A percentile compares a stretch with the other conserved stretches of the same genome.
Conservation (phyloP, 179 eudicot genomes). For the Amaranthus tricolor region DNA sequence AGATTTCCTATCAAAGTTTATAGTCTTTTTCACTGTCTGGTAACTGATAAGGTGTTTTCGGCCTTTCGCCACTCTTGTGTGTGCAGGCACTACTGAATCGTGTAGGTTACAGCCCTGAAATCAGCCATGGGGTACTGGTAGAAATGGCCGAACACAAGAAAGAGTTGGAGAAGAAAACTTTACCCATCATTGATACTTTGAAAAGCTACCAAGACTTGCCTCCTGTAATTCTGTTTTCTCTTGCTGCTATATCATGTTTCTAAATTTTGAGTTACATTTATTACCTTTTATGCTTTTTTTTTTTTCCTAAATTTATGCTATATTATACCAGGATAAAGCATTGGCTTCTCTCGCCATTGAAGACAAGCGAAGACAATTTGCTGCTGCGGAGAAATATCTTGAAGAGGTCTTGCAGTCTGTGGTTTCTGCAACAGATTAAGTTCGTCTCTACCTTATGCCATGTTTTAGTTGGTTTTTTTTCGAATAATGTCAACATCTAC, state of each 20-base stretch:
- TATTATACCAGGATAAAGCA: conserved; percentile 68
- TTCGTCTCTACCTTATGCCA: not conserved
- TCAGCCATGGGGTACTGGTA: conserved; percentile 85
- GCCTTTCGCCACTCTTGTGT: not conserved
- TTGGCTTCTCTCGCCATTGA: conserved; percentile 92
- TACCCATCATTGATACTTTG: conserved; percentile 87
- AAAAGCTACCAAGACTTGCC: conserved; percentile 98
- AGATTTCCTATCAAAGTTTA: not conserved
- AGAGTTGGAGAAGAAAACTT: conserved; percentile 88
- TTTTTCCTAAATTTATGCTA: not conserved
- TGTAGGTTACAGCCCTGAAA: conserved; percentile 86
- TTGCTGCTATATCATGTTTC: not conserved
- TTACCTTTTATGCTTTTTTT: not conserved
- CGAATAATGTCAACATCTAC: not conserved
- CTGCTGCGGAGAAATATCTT: conserved; percentile 90
- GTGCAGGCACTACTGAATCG: conserved; percentile 81
- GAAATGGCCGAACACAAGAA: conserved; percentile 93
- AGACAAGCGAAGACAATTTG: conserved; percentile 89
- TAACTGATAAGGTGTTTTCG: not conserved
- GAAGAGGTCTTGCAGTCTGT: conserved; percentile 91
- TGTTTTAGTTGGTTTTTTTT: not conserved
- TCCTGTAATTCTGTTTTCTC: conserved; percentile 50
- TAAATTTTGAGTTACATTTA: not conserved
- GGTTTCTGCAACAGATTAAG: conserved; percentile 48
- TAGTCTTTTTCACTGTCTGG: not conserved